Evolutionary conservation across 2,329 filamentous ascomycete species (phyloP), one percentile per base, ranked within the genome.

Genomic region (Penicillium oxalicum): DNA sequence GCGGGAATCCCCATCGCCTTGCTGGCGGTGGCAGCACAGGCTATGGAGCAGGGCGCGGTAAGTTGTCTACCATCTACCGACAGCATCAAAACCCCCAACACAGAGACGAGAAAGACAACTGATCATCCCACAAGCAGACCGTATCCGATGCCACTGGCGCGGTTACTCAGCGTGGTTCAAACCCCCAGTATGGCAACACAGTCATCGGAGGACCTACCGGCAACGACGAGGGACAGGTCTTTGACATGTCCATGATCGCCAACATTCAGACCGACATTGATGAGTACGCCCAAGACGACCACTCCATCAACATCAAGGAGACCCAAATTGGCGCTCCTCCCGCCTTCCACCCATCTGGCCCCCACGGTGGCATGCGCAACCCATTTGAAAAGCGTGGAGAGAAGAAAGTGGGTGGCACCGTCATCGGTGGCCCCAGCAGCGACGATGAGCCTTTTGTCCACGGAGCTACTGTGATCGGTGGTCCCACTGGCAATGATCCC

Each of bases 1-100:
- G 61, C 57, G 39, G 66, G 65, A 44, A 63, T 70, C 39, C 64
- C 67, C 4, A 51, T 70, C 13, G 67, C 67, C 40, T 53, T 69
- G 13, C 52, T 70, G 45, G 67, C 61, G 41, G 61, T 63, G 11
- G 60, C 63, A 39, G 64, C 60, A 9, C 60, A 61, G 47, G 54
- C 51, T 9, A 55, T 58, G 48, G 56, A 57, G 40, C 49, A 34
- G 8, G 35, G 40, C 44, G 24, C 35, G 13, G 58, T 59, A 39
- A 43, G 56, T 53, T 2, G 18, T 18, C 18, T 18, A 18, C 18
- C 18, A 18, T 18, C 18, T 18, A 18, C 18, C 18, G 18, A 18
- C 18, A 18, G 18, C 18, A 18, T 18, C 18, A 18, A 18, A 18
- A 1, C 18, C 18, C 2, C 11, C 24, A 0, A n/a, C 5, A 18